Percentiles rank a stretch among this genome's conserved stretches.
phyloP scores from a whole-genome alignment of 208 protist species.

The Leishmania guyanensis region DNA sequence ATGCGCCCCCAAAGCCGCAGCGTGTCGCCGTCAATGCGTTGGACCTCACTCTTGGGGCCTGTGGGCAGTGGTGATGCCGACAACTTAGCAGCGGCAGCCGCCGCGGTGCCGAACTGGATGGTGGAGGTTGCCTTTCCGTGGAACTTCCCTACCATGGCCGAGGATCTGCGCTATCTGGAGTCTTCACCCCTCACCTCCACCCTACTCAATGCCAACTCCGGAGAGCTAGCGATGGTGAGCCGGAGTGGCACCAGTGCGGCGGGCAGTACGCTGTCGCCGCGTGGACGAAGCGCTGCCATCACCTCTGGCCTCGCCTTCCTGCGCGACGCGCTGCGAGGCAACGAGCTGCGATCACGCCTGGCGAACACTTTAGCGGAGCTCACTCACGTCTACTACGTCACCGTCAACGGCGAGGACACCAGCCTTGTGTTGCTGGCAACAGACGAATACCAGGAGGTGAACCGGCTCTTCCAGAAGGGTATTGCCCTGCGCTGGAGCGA shows the following conservation, averaged over 20 bases:
- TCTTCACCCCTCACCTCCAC: constrained; percentile 34
- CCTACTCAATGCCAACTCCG: constrained; percentile 20
- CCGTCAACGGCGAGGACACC: constrained; percentile 77
- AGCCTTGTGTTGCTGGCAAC: constrained; percentile 73
- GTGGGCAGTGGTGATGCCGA: constrained; percentile 1
- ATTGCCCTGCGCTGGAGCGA: constrained; percentile 77
- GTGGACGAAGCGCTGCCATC: constrained; percentile 1
- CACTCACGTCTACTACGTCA: constrained; percentile 70
- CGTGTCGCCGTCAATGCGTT: constrained; percentile 1
- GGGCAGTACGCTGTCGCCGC: constrained; percentile 12
- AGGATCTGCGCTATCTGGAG: constrained; percentile 79
- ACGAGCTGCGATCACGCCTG: constrained; percentile 69
- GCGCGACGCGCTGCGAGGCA: constrained; percentile 52
- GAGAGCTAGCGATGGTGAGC: not conserved
- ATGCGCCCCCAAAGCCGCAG: not conserved
- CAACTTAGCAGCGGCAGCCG: not conserved
- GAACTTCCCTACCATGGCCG: constrained; percentile 34
- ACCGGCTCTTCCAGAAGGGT: constrained; percentile 59
- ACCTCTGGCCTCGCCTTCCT: constrained; percentile 20
- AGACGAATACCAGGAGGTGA: constrained; percentile 74
- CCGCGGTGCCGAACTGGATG: constrained; percentile 20
- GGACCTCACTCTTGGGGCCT: not conserved
- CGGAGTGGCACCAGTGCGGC: constrained; percentile 1
- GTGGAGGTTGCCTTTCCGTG: constrained; percentile 61
- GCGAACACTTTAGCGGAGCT: constrained; percentile 72